These are phyloP conservation scores for Capronia coronata DNA, from an alignment of 2,329 filamentous ascomycete species.

Conservation along the genomic window DNA sequence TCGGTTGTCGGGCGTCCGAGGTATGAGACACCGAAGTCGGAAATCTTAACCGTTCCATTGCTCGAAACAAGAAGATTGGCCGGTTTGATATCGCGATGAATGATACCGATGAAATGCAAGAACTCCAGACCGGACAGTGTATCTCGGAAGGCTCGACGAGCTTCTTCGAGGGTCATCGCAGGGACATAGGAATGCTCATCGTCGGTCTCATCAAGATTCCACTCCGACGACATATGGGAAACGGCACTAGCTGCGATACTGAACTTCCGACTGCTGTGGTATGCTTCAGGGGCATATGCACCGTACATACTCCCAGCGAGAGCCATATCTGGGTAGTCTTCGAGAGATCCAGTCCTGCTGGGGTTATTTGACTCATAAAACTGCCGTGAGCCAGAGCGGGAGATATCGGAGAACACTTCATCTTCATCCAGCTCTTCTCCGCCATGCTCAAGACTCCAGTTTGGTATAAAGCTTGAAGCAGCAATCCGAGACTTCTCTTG, in stretches of 20 bases:
- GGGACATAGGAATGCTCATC: conserved; percentile 92
- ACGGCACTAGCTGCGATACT: conserved; percentile 60
- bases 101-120: conserved; percentile 90
- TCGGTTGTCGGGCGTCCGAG: conserved; percentile 82
- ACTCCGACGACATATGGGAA: conserved; percentile 40
- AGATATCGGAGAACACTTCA: conserved; percentile 32
- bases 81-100: conserved; percentile 98
- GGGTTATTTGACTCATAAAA: conserved; percentile 17
- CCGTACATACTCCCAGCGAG: conserved; percentile 75
- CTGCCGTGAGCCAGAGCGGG: conserved; percentile 29
- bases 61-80: conserved; percentile 87
- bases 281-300: conserved; percentile 54
- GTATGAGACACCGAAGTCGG: conserved; percentile 97
- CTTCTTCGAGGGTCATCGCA: conserved; percentile 78
- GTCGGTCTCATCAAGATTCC: conserved; percentile 46
- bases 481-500: conserved; percentile 53
- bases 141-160: conserved; percentile 80
- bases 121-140: conserved; percentile 92
- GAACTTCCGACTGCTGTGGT: conserved; percentile 60
- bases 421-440: conserved; percentile 52
- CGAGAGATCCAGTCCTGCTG: conserved; percentile 17
- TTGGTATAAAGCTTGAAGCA: conserved; percentile 51
- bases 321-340: conserved; percentile 34
- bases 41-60: conserved; percentile 88
- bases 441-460: conserved; percentile 81